Base-by-base conservation (phyloP, 345 rosid species). In the Syzygium grande region DNA sequence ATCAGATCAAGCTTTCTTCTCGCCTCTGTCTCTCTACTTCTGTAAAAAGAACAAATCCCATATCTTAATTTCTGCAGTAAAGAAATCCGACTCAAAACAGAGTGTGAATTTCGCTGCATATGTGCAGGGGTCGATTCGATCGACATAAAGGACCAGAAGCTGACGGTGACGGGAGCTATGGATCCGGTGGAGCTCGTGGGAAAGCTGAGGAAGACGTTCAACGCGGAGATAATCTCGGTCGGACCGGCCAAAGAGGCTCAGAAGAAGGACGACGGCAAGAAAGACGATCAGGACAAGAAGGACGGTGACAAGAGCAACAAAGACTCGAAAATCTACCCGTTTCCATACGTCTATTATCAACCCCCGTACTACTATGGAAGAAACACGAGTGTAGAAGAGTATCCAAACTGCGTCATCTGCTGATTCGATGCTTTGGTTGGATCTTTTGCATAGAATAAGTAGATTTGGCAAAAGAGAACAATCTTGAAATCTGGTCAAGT, bases 231-330 rank as follows among this genome's bases (percentile, higher is more conserved):
- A 4, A 17, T 86, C 68, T 86, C 88, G 41, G 90, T 89, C 21
- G 88, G 88, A 43, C 88, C 90, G 4, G 90, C 84, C 22, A 89
- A 89, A 77, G 88, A 89, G 58, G 84, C 61, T 29, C 52, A 63
- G 84, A 86, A 89, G 86, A 59, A 56, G 54, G 54, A 52, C 51
- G 84, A 85, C 9, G 52, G 56, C 53, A 77, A 85, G 85, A 43
- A 51, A 54, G 86, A 68, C 77, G 41, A 46, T 34, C 52, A 43
- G 51, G 51, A 56, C 4, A 46, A 79, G 80, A 49, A 87, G 79
- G 84, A 51, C 52, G 87, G 4, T 43, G 65, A 54, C 78, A 51
- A 56, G 25, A 58, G 7, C 68, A 85, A 68, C 51, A 83, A 84
- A 27, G 85, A 80, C 84, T 0, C 51, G 1, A 80, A 11, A 53